Conservation (phyloP, 1,284 basidiomycete genomes). For the Heimioporus retisporus region DNA sequence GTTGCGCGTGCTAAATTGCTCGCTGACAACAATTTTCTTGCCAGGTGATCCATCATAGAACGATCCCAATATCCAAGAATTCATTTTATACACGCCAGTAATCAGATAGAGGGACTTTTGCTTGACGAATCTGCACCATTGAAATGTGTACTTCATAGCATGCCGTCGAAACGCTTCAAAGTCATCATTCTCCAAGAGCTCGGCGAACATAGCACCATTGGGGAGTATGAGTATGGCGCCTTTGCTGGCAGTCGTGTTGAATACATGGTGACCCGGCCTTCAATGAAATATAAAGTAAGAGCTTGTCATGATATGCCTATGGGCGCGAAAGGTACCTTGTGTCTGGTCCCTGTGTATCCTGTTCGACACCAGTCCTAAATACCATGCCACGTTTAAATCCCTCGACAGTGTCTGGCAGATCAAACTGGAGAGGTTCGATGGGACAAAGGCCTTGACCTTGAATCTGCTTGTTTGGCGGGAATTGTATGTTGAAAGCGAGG, state of each 20-base stretch:
- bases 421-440: too few species aligned
- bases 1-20: background rate
- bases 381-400: background rate
- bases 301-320: too few species aligned
- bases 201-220: background rate
- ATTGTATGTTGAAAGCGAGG: constrained; percentile 14
- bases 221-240: constrained; percentile 3
- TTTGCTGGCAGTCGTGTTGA: background rate
- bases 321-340: too few species aligned
- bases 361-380: too few species aligned
- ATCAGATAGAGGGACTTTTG: background rate
- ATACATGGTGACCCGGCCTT: constrained; percentile 2
- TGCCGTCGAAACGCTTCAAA: background rate
- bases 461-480: background rate
- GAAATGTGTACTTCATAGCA: background rate
- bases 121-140: background rate
- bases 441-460: too few species aligned
- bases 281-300: background rate
- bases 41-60: background rate
- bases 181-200: background rate
- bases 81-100: background rate
- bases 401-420: background rate
- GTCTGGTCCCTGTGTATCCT: too few species aligned
- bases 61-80: background rate
- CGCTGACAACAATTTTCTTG: background rate